Evolutionary conservation across 2,329 filamentous ascomycete genomes (phyloP), one percentile per base, ranked within the genome.

Genomic region (Clonostachys rhizophaga): DNA sequence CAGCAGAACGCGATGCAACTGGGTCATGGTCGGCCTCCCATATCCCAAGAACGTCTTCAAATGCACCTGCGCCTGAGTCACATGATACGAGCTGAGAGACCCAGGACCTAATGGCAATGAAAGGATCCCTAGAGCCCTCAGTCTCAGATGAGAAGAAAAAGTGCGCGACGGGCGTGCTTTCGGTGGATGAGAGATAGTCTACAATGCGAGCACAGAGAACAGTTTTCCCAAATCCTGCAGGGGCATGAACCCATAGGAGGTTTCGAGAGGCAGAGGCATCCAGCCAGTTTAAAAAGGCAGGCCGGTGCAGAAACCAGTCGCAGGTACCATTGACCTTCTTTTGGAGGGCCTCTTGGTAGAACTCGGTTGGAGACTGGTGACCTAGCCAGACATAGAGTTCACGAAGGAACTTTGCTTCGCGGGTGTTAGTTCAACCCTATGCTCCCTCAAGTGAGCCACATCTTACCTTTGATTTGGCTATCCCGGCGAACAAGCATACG

Each of bases 91-190:
- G 34, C 39, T 65, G 56, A 1, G 52, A 48, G 1, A 65, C 48
- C 66, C 63, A 70, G 0, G 58, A 62, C 8, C 62, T 47, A 3
- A 65, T 16, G 0, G 58, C 56, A 4, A 49, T 5, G 6, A 51
- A 65, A 3, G 58, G 57, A n/a, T 62, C 53, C 0, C 51, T 47
- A 9, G 54, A 56, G 34, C 54, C 58, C 17, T 54, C 52, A 24
- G 46, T 40, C 2, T 60, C 55, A 1, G 60, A 60, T 0, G 62
- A 63, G n/a, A 65, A 58, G 40, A 69, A 69, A 50, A 63, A 68
- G 40, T 63, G 52, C 0, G 54, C 56, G 1, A 62, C 34, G 0
- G 55, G 54, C 0, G 37, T 8, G 0, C 44, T 42, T 0, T 68
- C 13, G 36, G 36, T 39, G 11, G 36, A 39, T n/a, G 36, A n/a